A percentile compares a stretch with the other conserved stretches of the same genome.
phyloP scores from a whole-genome alignment of 2,329 filamentous ascomycete species.

The Zasmidium cellare region DNA sequence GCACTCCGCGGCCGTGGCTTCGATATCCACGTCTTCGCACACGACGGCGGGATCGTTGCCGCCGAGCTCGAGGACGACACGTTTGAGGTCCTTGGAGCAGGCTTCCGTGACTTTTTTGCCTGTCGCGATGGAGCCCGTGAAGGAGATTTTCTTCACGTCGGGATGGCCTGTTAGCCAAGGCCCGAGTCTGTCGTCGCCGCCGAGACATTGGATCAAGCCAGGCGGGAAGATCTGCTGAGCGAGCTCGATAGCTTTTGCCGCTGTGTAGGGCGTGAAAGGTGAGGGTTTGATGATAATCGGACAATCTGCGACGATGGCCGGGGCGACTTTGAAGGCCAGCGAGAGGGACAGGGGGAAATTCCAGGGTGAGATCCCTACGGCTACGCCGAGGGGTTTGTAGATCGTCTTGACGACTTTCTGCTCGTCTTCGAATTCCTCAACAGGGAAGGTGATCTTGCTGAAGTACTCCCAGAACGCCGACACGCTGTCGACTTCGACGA shows the following conservation, averaged over 20 bases:
- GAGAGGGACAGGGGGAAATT: constrained; percentile 38
- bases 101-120: constrained; percentile 40
- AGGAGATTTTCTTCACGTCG: constrained; percentile 56
- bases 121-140: constrained; percentile 45
- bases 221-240: constrained; percentile 49
- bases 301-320: constrained; percentile 61
- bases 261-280: constrained; percentile 62
- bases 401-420: constrained; percentile 17
- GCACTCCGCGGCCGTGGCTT: constrained; percentile 55
- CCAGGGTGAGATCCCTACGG: constrained; percentile 16
- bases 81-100: constrained; percentile 45
- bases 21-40: constrained; percentile 46
- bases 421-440: constrained; percentile 20
- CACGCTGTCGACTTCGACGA: constrained; percentile 20
- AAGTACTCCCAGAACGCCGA: constrained; percentile 16
- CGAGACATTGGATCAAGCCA: constrained; percentile 43
- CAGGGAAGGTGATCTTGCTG: constrained; percentile 20
- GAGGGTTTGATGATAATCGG: constrained; percentile 62
- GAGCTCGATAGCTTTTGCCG: constrained; percentile 39
- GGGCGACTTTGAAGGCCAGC: constrained; percentile 55
- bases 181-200: constrained; percentile 38
- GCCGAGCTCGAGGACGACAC: constrained; percentile 49
- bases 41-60: constrained; percentile 49
- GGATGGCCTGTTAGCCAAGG: constrained; percentile 33
- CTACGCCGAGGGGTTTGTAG: constrained; percentile 21